phyloP scores from a whole-genome alignment of 1,139 yeast genomes.

The Lodderomyces orthopsilosis region DNA sequence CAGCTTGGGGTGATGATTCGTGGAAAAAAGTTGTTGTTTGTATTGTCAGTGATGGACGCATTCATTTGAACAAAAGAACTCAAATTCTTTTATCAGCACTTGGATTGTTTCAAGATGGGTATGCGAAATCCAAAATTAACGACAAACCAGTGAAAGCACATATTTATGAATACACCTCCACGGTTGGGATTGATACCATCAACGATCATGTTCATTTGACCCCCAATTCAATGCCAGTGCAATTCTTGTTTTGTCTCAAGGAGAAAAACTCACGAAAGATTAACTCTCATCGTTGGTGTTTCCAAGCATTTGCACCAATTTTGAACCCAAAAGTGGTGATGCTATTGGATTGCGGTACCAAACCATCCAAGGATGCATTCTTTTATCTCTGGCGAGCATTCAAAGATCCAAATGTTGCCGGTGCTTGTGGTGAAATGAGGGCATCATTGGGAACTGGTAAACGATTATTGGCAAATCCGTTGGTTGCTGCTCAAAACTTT shows the following conservation, averaged over 20 bases:
- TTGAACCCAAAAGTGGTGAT: slow-evolving; percentile 69
- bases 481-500: slow-evolving; percentile 82
- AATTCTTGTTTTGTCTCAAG: slow-evolving; percentile 71
- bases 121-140: slow-evolving; percentile 75
- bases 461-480: slow-evolving; percentile 59
- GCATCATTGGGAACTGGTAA: slow-evolving; percentile 62
- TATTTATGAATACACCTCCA: slow-evolving; percentile 75
- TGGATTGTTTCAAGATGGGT: slow-evolving; percentile 79
- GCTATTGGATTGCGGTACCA: slow-evolving; percentile 77
- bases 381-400: slow-evolving; percentile 75
- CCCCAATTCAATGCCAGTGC: slow-evolving; percentile 66
- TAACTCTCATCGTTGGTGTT: slow-evolving; percentile 83
- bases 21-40: slow-evolving; percentile 79
- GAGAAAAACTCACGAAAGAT: slow-evolving; percentile 74
- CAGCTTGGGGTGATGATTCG: slow-evolving; percentile 74
- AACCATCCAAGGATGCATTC: slow-evolving; percentile 69
- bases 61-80: slow-evolving; percentile 63
- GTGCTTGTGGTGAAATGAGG: slow-evolving; percentile 84
- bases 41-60: slow-evolving; percentile 76
- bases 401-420: slow-evolving; percentile 74
- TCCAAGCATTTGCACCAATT: slow-evolving; percentile 74
- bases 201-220: slow-evolving; percentile 54
- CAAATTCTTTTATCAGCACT: slow-evolving; percentile 65
- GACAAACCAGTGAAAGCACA: slow-evolving; percentile 69
- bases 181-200: slow-evolving; percentile 68